Evolutionary conservation across 805 yeast genomes (phyloP).

Genomic region (Yarrowia yakushimensis): DNA sequence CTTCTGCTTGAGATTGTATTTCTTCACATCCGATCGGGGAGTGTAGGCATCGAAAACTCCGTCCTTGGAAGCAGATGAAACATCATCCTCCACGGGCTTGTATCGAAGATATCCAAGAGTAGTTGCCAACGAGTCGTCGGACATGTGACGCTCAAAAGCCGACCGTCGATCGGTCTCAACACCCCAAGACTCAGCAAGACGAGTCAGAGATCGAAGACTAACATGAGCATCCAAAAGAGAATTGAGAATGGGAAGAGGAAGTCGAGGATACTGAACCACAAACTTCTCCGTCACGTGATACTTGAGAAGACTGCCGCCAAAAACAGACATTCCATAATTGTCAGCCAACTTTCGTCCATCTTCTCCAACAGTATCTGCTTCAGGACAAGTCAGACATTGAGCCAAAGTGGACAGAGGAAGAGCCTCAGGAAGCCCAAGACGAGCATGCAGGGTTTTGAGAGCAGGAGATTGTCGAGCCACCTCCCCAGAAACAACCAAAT

Average conservation of each 20-base stretch:
- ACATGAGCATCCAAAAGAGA: slow-evolving; percentile 73
- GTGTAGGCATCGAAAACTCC: slow-evolving; percentile 38
- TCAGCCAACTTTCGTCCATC: slow-evolving; percentile 52
- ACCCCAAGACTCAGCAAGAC: slow-evolving; percentile 81
- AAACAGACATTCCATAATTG: slow-evolving; percentile 73
- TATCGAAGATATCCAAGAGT: slow-evolving; percentile 52
- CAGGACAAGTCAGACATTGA: slow-evolving; percentile 66
- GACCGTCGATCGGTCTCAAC: slow-evolving; percentile 69
- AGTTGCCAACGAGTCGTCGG: slow-evolving; percentile 64
- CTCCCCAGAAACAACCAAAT: slow-evolving; percentile 43
- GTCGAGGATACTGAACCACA: slow-evolving; percentile 76
- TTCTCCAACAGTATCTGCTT: slow-evolving; percentile 37
- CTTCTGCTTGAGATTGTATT: slow-evolving; percentile 38
- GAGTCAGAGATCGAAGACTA: slow-evolving; percentile 61
- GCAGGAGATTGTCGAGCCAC: slow-evolving; percentile 61
- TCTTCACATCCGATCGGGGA: slow-evolving; percentile 43
- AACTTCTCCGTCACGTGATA: slow-evolving; percentile 74
- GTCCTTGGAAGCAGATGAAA: slow-evolving; percentile 5
- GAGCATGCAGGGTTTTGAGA: slow-evolving; percentile 72
- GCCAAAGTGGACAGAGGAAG: slow-evolving; percentile 68
- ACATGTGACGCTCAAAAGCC: slow-evolving; percentile 60
- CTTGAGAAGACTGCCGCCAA: slow-evolving; percentile 74
- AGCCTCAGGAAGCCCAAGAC: slow-evolving; percentile 60
- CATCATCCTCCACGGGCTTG: slow-evolving; percentile 30
- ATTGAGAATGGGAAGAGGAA: slow-evolving; percentile 75